A percentile compares a stretch with the other conserved stretches of the same genome.
phyloP scores from a whole-genome alignment of 2,329 filamentous ascomycete genomes.

The Mariannaea sp. region DNA sequence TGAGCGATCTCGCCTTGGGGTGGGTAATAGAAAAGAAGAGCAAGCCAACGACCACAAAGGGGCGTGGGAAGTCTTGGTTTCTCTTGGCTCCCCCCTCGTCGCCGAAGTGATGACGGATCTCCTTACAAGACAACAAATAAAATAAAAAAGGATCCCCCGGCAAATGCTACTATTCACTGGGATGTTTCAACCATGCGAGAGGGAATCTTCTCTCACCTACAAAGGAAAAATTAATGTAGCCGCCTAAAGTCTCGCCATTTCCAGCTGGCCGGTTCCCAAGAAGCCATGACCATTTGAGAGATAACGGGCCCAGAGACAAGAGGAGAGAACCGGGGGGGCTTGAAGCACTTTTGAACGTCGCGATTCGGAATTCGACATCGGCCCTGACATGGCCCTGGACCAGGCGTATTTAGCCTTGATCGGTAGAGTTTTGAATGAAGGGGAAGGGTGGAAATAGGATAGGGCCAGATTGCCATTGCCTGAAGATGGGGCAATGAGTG shows the following conservation, averaged over 20 bases:
- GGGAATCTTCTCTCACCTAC: slow-evolving; percentile 15
- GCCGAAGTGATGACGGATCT: too few species aligned
- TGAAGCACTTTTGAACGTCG: neutral
- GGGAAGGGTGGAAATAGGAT: too few species aligned
- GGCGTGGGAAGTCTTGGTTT: too few species aligned
- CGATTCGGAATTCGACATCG: neutral
- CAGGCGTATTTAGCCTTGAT: neutral
- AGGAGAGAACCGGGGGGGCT: neutral
- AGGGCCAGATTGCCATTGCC: neutral
- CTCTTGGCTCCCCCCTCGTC: too few species aligned
- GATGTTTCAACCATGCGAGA: too few species aligned
- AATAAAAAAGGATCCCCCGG: slow-evolving; percentile 15
- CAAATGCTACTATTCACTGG: too few species aligned
- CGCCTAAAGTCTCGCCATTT: slow-evolving; percentile 27
- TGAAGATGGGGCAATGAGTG: too few species aligned
- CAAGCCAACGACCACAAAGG: too few species aligned
- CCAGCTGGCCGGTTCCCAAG: slow-evolving; percentile 27
- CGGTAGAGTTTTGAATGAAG: neutral
- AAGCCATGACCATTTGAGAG: slow-evolving; percentile 1
- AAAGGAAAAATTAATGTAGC: slow-evolving; percentile 8
- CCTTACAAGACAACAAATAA: too few species aligned
- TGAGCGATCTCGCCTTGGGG: slow-evolving; percentile 1
- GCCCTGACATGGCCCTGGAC: neutral
- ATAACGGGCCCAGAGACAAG: neutral
- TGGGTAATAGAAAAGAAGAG: neutral